Conservation (phyloP, 176 grass and related monocot species). For the Chrysopogon serrulatus region DNA sequence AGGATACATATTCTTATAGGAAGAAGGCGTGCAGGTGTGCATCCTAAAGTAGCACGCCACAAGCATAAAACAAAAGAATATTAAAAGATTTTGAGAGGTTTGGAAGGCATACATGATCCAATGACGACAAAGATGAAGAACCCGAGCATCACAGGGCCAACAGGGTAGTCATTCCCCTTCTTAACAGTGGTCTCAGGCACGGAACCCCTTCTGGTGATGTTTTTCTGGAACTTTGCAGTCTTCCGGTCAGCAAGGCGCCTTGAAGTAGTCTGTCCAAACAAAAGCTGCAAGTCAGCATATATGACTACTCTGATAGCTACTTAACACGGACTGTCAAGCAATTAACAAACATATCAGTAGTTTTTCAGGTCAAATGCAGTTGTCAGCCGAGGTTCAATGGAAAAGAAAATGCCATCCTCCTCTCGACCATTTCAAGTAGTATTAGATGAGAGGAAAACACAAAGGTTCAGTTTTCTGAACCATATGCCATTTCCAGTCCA, state of each 20-base stretch:
- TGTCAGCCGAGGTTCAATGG: neutral
- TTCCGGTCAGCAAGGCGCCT: slow-evolving; percentile 62
- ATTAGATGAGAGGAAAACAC: neutral
- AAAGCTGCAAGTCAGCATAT: neutral
- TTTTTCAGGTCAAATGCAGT: neutral
- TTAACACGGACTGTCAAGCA: neutral
- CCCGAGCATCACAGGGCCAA: slow-evolving; percentile 51
- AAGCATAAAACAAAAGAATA: neutral
- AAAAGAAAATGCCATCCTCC: neutral
- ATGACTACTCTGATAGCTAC: neutral
- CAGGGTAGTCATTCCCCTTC: slow-evolving; percentile 66
- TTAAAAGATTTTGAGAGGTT: neutral
- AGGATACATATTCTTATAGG: neutral
- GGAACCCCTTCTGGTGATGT: slow-evolving; percentile 59
- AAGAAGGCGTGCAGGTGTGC: neutral
- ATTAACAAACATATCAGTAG: neutral
- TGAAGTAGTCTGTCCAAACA: slow-evolving; percentile 48
- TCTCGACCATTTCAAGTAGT: neutral
- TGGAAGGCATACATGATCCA: slow-evolving; percentile 53
- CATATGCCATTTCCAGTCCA: neutral
- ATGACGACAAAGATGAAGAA: slow-evolving; percentile 69
- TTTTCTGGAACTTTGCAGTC: slow-evolving; percentile 62
- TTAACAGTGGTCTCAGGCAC: slow-evolving; percentile 56
- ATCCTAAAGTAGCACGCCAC: neutral
- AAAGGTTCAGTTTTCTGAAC: neutral